phyloP scores from a whole-genome alignment of 73 alveolate species.

The Paramecium sexaurelia region DNA sequence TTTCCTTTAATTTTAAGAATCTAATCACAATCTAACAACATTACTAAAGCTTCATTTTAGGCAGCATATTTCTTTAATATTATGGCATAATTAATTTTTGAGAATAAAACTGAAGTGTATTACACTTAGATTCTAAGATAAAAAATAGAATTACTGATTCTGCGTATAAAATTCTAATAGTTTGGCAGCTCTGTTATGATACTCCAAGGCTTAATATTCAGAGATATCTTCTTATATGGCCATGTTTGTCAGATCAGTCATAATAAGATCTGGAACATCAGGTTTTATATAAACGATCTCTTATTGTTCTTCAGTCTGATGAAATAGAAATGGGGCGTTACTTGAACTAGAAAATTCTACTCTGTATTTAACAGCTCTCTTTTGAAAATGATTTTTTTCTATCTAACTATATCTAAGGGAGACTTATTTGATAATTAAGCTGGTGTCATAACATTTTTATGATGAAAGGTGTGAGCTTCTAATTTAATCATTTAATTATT shows the following conservation, averaged over 20 bases:
- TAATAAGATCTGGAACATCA: not conserved
- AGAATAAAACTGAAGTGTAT: conserved; percentile 36
- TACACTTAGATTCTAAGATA: conserved; percentile 4
- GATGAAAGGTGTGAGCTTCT: not conserved
- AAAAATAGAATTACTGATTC: not conserved
- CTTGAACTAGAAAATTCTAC: conserved; percentile 21
- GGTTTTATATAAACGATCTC: conserved; percentile 43
- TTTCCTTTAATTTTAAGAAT: conserved; percentile 30
- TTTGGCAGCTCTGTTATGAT: conserved; percentile 49
- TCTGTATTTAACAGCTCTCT: conserved; percentile 13
- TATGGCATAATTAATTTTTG: conserved; percentile 45
- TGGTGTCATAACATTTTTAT: not conserved
- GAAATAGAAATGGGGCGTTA: not conserved
- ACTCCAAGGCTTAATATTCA: conserved; percentile 27
- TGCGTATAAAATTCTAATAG: conserved; percentile 23
- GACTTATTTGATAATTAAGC: not conserved
- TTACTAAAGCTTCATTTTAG: not conserved
- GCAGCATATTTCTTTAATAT: not conserved
- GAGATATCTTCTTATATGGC: conserved; percentile 21
- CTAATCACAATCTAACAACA: conserved; percentile 43
- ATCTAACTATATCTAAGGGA: not conserved
- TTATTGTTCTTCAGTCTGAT: conserved; percentile 2
- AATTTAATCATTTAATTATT: not conserved
- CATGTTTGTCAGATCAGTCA: conserved; percentile 22
- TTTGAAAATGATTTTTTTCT: not conserved